Evolutionary conservation across 2,329 filamentous ascomycete species (phyloP), one percentile per base, ranked within the genome.

Genomic region (Alternaria consortialis): DNA sequence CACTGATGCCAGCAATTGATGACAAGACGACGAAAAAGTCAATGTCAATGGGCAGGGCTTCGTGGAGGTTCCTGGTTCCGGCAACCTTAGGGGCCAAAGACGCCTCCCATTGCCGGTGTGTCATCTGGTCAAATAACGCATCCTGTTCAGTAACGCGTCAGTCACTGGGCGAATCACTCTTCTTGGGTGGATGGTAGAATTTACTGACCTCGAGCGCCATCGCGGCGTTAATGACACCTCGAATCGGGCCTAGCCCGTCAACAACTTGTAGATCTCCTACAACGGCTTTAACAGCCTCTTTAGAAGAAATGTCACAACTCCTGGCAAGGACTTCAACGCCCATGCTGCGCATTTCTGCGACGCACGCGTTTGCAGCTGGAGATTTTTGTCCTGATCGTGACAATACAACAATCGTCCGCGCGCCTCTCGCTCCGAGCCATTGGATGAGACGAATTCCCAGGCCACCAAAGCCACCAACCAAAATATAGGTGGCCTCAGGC

Each of bases 31-130:
- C 20, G 20, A 20, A 20, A 20, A 20, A 20, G 20, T 20, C 20
- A 20, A 20, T 20, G 20, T 20, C 20, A 20, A 20, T 20, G 20
- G 20, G 20, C 20, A 29, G 27, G 27, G 5, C 5, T 8, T 29
- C 47, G 29, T 64, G 61, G 0, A 78, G 58, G 17, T 69, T 67
- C 62, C 74, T 64, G 1, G 75, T 69, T 1, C 77, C 77, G 4
- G 44, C 32, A 7, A 80, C 62, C 56, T 80, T 80, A 8, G 57
- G 52, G 7, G 29, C 27, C 9, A 43, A 12, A 57, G 55, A 66
- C 5, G 39, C n/a, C 5, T 53, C 53, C 20, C 20, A 20, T 20
- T 20, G 20, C 20, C 20, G 20, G 32, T 32, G 46, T 5, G 52
- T 56, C 39, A 69, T 60, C 15, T 65, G 62, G 6, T 57, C 52